Conservation (phyloP, 768 basidiomycete genomes). For the Vararia minispora region DNA sequence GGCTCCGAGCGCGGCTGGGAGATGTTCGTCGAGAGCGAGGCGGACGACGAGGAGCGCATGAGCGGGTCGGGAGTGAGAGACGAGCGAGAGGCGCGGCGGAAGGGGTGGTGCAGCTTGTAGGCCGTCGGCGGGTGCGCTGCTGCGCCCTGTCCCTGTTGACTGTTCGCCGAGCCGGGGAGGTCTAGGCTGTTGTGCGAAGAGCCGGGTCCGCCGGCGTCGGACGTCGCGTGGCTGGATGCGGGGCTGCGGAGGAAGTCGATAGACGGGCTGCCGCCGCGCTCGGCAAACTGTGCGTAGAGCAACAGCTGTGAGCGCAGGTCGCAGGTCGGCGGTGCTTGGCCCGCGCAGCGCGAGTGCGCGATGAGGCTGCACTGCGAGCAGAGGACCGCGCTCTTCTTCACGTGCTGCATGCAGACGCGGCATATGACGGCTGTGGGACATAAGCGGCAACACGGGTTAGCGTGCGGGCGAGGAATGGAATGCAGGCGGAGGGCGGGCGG, state of each 20-base stretch:
- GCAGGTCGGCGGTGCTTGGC: conserved; percentile 67
- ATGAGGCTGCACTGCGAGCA: conserved; percentile 88
- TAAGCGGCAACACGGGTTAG: too few species aligned
- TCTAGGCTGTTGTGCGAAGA: conserved; percentile 11
- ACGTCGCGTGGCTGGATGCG: too few species aligned
- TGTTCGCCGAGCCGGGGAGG: neutral
- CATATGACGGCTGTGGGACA: conserved; percentile 63
- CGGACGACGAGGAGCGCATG: conserved; percentile 12
- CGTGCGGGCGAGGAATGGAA: too few species aligned
- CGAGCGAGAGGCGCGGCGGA: conserved; percentile 14
- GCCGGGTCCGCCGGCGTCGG: conserved; percentile 7
- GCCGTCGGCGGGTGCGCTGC: conserved; percentile 12
- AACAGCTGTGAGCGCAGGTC: conserved; percentile 76
- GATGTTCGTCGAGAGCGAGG: conserved; percentile 4
- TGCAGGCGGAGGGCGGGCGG: too few species aligned
- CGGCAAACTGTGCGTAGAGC: conserved; percentile 67
- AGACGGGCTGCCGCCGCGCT: conserved; percentile 45
- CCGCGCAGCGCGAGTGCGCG: conserved; percentile 67
- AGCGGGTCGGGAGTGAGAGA: conserved; percentile 8
- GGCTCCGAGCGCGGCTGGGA: neutral
- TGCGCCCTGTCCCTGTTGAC: too few species aligned
- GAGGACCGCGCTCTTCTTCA: conserved; percentile 81
- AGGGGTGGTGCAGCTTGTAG: conserved; percentile 19
- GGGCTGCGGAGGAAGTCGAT: conserved; percentile 37
- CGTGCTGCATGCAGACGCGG: conserved; percentile 66